These are phyloP conservation scores for Suillus spraguei DNA, from an alignment of 768 basidiomycete genomes.

Conservation along the genomic window DNA sequence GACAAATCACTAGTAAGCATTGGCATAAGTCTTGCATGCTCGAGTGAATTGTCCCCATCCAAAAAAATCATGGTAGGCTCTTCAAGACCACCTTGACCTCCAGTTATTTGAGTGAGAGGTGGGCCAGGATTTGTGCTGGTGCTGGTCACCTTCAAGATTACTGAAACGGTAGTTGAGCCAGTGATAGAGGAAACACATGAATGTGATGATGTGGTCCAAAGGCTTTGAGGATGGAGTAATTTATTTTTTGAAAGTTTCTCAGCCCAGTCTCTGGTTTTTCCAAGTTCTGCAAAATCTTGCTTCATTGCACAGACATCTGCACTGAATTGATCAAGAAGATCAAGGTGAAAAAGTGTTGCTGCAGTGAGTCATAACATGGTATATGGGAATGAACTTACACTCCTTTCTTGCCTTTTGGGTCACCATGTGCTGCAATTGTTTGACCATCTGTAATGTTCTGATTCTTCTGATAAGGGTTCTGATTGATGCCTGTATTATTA, in stretches of 20 bases:
- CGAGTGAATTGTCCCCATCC: neutral
- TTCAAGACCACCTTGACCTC: neutral
- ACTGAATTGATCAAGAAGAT: neutral
- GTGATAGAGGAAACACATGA: neutral
- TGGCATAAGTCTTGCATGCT: neutral
- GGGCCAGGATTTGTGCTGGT: neutral
- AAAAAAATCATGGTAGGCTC: neutral
- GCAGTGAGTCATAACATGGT: neutral
- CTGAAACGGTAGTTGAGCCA: neutral
- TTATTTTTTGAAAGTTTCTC: neutral
- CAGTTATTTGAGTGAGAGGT: neutral
- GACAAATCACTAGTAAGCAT: neutral
- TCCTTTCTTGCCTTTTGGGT: neutral
- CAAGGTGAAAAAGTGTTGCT: neutral
- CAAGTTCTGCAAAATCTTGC: neutral
- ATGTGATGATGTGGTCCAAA: no score
- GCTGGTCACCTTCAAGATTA: neutral
- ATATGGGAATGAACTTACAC: neutral
- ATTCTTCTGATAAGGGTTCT: neutral
- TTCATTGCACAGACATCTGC: neutral
- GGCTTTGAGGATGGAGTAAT: neutral
- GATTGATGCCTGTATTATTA: neutral
- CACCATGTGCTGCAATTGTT: neutral
- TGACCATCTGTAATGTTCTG: neutral
- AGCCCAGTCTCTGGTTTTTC: neutral